Evolutionary conservation across 2,329 filamentous ascomycete genomes (phyloP).

Genomic region (Fusarium newnesense): DNA sequence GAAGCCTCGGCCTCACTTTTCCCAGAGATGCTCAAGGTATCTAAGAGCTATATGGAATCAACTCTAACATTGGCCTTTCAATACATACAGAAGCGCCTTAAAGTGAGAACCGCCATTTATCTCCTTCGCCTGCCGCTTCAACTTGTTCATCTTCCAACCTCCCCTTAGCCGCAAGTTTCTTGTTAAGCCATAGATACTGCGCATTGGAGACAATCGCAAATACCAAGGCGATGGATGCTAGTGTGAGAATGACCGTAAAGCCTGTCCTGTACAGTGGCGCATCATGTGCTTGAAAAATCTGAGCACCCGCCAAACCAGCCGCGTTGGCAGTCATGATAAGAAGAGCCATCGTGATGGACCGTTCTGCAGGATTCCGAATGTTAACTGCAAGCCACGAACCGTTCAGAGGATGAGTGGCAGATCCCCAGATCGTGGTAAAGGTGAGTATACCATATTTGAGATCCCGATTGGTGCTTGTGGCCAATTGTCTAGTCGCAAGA

Average conservation of each 20-base stretch:
- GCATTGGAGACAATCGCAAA: background rate
- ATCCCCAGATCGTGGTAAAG: background rate
- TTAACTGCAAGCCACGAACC: background rate
- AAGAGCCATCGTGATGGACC: background rate
- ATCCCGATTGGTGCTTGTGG: background rate
- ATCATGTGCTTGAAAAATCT: background rate
- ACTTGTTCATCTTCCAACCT: accelerated
- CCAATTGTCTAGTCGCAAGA: background rate
- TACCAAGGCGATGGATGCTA: background rate
- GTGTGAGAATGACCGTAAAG: background rate
- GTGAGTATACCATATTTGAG: background rate
- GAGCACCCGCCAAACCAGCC: background rate
- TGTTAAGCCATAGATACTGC: conserved; percentile 1
- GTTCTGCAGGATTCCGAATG: background rate
- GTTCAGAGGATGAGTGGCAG: background rate
- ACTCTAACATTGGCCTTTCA: too few species aligned
- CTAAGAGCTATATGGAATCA: too few species aligned
- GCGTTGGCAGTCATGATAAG: background rate
- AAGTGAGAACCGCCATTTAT: background rate
- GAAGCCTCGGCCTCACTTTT: too few species aligned
- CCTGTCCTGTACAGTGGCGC: background rate
- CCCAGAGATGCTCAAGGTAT: too few species aligned
- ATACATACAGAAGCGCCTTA: background rate
- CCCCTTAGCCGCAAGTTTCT: background rate
- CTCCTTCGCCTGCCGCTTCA: background rate